Evolutionary conservation across 805 yeast species (phyloP), one percentile per base, ranked within the genome.

Genomic region (Saccharomyces jurei): DNA sequence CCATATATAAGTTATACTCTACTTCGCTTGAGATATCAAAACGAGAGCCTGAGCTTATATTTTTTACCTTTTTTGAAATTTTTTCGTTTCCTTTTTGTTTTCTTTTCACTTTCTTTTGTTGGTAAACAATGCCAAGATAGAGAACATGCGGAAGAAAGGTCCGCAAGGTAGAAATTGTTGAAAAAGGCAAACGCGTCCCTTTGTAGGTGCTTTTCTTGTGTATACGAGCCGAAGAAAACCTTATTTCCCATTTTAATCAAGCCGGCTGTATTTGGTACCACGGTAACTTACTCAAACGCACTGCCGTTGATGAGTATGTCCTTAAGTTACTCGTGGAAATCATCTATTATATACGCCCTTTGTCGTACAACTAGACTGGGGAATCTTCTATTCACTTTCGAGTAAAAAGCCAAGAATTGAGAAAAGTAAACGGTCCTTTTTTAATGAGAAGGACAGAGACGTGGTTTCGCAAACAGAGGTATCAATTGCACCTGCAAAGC

Each of bases 241-340:
- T 75, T 52, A 87, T 73, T 58, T 86, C 79, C 95, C 94, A 87
- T 52, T 84, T 75, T 0, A 75, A 74, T 8, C 67, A 65, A 49
- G 74, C 74, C 52, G 66, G 61, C 25, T n/a, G 44, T 11, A 49
- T 55, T 17, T 9, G 44, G 44, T 21, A 11, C 44, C 25, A 36
- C 44, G 22, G 44, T 17, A 17, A 17, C 10, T 36, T 22, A n/a
- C 3, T 6, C 8, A 4, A n/a, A n/a, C 25, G 44, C 44, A 36
- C 10, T 22, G 25, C 44, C 44, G 25, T 36, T 17, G 25, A 8
- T 9, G 9, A 17, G 11, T 36, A 17, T 8, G 22, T 36, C 44
- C 44, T n/a, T 17, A n/a, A n/a, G 13, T 0, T 21, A 36, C 10
- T 36, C 44, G 44, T 4, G 44, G 25, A 17, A 36, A 36, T 36